phyloP scores from a whole-genome alignment of 1,284 basidiomycete genomes.

The Pseudozyma hubeiensis region DNA sequence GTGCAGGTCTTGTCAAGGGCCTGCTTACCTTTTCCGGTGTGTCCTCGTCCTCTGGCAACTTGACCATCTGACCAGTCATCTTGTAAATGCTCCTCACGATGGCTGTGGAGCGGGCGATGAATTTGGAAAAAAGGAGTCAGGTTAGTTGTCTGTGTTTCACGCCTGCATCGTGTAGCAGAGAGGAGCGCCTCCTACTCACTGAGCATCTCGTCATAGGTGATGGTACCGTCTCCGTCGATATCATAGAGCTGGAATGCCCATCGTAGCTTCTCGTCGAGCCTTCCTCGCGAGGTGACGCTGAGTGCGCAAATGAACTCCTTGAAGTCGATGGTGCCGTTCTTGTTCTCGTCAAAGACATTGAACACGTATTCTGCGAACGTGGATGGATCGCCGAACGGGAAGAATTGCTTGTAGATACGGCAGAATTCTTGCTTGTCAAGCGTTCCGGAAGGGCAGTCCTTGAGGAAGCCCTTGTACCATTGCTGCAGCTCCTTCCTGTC shows the following conservation, averaged over 20 bases:
- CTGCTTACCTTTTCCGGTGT: constrained; percentile 91
- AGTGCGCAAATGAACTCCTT: constrained; percentile 97
- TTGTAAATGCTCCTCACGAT: constrained; percentile 68
- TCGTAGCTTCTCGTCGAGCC: constrained; percentile 97
- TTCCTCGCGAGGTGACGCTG: constrained; percentile 90
- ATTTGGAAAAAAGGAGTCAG: too few species aligned
- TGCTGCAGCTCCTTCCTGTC: constrained; percentile 99
- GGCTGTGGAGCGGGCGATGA: constrained; percentile 33
- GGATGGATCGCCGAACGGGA: constrained; percentile 96
- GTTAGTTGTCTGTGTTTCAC: background rate
- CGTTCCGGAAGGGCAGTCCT: constrained; percentile 97
- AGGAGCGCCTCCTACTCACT: constrained; percentile 51
- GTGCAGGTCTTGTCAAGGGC: background rate
- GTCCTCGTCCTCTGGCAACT: constrained; percentile 95
- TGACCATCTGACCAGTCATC: constrained; percentile 90
- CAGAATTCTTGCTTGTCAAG: constrained; percentile 96
- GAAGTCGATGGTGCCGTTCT: constrained; percentile 67
- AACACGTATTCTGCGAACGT: constrained; percentile 99
- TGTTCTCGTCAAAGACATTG: constrained; percentile 73
- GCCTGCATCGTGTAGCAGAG: background rate
- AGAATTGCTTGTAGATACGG: constrained; percentile 98
- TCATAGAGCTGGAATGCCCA: constrained; percentile 99
- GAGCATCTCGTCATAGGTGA: constrained; percentile 83
- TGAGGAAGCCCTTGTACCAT: constrained; percentile 99
- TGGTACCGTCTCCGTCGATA: constrained; percentile 78